A percentile compares a stretch with the other conserved stretches of the same genome.
These are phyloP conservation scores for Eucalyptus regnans DNA, from an alignment of 345 rosid genomes.

Conservation along the genomic window DNA sequence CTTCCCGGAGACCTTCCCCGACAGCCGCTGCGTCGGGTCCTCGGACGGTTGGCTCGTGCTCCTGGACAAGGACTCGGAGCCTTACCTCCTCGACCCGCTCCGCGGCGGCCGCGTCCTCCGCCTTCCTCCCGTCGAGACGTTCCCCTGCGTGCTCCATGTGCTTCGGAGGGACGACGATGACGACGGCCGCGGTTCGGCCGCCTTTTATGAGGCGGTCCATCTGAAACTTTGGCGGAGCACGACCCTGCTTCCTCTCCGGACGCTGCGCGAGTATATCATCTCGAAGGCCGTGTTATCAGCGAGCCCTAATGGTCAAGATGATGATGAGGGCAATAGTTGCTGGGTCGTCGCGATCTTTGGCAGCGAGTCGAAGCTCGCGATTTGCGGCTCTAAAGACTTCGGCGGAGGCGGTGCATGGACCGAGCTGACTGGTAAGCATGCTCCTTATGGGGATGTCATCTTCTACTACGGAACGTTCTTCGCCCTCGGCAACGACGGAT, in stretches of 20 bases:
- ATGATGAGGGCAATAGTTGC: neutral
- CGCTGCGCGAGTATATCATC: neutral
- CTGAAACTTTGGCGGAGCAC: neutral
- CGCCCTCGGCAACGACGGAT: neutral
- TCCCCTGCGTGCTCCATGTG: neutral
- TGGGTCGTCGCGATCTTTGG: neutral
- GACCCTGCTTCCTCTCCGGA: neutral
- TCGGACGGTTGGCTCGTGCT: neutral
- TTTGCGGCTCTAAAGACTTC: neutral
- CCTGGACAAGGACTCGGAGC: neutral
- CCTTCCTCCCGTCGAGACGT: neutral
- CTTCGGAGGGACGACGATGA: neutral
- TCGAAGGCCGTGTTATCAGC: neutral
- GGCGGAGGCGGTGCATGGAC: neutral
- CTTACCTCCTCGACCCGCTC: neutral
- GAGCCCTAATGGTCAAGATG: neutral
- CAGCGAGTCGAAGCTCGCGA: neutral
- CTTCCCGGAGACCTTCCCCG: neutral
- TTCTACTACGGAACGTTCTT: neutral
- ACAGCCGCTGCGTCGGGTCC: neutral
- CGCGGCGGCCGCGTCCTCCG: neutral
- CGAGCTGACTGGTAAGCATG: neutral
- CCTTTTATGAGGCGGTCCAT: neutral
- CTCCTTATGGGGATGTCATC: neutral
- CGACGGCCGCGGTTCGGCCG: neutral